Conservation (phyloP, 2,329 filamentous ascomycete genomes). For the Sclerotinia glacialis region DNA sequence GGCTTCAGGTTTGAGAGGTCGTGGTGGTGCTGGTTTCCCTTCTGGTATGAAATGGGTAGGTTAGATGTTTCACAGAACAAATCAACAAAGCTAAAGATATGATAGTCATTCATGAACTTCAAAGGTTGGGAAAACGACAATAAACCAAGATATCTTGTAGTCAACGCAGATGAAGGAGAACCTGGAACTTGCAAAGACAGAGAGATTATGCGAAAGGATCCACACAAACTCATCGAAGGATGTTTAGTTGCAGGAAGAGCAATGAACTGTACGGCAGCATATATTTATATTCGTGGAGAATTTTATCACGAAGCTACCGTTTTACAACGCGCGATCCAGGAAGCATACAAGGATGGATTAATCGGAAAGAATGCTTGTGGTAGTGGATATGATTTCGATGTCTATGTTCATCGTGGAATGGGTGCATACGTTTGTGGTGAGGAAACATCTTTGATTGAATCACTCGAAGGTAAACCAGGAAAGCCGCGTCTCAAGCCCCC, state of each 20-base stretch:
- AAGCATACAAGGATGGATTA: slow-evolving; percentile 89
- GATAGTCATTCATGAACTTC: slow-evolving; percentile 98
- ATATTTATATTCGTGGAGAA: slow-evolving; percentile 99
- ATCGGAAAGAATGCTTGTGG: slow-evolving; percentile 98
- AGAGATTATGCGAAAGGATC: slow-evolving; percentile 99
- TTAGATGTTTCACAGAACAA: slow-evolving; percentile 30
- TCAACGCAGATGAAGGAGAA: slow-evolving; percentile 98
- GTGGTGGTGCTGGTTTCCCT: slow-evolving; percentile 96
- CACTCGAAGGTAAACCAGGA: slow-evolving; percentile 95
- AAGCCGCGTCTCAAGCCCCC: slow-evolving; percentile 98
- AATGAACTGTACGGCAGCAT: slow-evolving; percentile 98
- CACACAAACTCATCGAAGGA: slow-evolving; percentile 97
- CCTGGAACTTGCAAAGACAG: slow-evolving; percentile 99
- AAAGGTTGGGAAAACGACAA: slow-evolving; percentile 98
- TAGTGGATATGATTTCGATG: slow-evolving; percentile 95
- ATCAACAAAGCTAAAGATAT: slow-evolving; percentile 27
- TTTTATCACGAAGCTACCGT: slow-evolving; percentile 95
- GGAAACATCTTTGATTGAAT: slow-evolving; percentile 97
- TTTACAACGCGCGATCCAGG: slow-evolving; percentile 92
- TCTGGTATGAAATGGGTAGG: slow-evolving; percentile 98
- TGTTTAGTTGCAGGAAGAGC: slow-evolving; percentile 93
- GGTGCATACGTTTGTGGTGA: slow-evolving; percentile 98
- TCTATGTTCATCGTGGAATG: slow-evolving; percentile 93
- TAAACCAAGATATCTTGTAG: slow-evolving; percentile 93
- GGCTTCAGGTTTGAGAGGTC: slow-evolving; percentile 88